Conservation (phyloP, 176 grass and related monocot species). For the Ananas comosus region DNA sequence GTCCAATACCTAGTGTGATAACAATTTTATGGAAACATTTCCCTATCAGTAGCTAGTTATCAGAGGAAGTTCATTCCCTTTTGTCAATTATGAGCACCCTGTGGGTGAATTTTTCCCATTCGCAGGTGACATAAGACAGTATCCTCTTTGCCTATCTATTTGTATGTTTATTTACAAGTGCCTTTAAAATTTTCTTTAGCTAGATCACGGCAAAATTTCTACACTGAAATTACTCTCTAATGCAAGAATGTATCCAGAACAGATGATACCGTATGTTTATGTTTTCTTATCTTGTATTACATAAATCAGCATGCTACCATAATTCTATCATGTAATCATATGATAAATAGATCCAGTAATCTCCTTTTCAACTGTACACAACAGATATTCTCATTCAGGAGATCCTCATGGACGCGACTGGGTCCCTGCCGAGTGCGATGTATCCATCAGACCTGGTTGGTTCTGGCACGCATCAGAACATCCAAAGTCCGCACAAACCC, state of each 20-base stretch:
- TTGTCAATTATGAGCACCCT: too few species aligned
- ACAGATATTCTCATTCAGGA: conserved; percentile 49
- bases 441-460: conserved; percentile 87
- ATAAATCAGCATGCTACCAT: background rate
- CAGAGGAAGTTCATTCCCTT: too few species aligned
- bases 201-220: background rate
- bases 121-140: too few species aligned
- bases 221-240: background rate
- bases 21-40: too few species aligned
- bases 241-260: too few species aligned
- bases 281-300: background rate
- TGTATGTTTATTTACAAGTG: too few species aligned
- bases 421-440: conserved; percentile 94
- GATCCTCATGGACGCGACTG: conserved; percentile 70
- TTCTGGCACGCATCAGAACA: conserved; percentile 81
- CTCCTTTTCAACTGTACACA: conserved; percentile 12
- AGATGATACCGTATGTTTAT: too few species aligned
- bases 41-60: too few species aligned
- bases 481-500: conserved; percentile 46
- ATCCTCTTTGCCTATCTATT: too few species aligned
- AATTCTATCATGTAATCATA: background rate
- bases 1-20: too few species aligned
- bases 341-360: background rate
- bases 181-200: too few species aligned
- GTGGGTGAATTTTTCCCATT: too few species aligned